These are phyloP conservation scores for Phytophthora brassicae DNA, from an alignment of 352 stramenopile genomes.

Conservation along the genomic window DNA sequence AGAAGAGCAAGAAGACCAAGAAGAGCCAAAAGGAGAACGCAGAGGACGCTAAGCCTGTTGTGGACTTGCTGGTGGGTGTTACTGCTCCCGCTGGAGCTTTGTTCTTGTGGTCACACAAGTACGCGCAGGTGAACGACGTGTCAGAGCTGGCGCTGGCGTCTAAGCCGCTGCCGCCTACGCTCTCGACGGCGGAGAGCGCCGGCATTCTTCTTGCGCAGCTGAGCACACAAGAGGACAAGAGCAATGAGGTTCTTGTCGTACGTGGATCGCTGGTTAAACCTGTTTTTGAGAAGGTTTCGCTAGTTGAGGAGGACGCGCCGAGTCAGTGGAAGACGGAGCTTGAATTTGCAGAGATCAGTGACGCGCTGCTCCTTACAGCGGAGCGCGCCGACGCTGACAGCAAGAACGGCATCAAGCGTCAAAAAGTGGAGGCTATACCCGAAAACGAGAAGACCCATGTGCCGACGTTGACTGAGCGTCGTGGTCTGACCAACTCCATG, in stretches of 20 bases:
- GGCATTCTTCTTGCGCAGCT: constrained; percentile 52
- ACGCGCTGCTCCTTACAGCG: constrained; percentile 62
- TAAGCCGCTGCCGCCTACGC: constrained; percentile 63
- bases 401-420: constrained; percentile 58
- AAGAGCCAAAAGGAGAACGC: constrained; percentile 40
- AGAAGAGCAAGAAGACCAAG: constrained; percentile 64
- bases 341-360: constrained; percentile 57
- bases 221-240: constrained; percentile 25
- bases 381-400: constrained; percentile 34
- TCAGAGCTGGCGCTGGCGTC: constrained; percentile 44
- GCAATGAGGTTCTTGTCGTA: constrained; percentile 56
- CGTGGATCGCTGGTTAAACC: constrained; percentile 76
- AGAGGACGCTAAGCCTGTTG: constrained; percentile 15
- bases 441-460: constrained; percentile 67
- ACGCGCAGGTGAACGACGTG: constrained; percentile 41
- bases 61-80: constrained; percentile 59
- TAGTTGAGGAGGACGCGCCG: constrained; percentile 55
- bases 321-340: constrained; percentile 61
- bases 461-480: constrained; percentile 71
- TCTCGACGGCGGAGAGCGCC: constrained; percentile 33
- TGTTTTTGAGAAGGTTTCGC: constrained; percentile 69
- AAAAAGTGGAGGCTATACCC: constrained; percentile 44
- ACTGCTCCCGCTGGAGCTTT: constrained; percentile 64
- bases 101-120: constrained; percentile 76
- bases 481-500: constrained; percentile 53